Evolutionary conservation across 164 flowering plant species (phyloP).

Genomic region (Magnolia kwangsiensis): DNA sequence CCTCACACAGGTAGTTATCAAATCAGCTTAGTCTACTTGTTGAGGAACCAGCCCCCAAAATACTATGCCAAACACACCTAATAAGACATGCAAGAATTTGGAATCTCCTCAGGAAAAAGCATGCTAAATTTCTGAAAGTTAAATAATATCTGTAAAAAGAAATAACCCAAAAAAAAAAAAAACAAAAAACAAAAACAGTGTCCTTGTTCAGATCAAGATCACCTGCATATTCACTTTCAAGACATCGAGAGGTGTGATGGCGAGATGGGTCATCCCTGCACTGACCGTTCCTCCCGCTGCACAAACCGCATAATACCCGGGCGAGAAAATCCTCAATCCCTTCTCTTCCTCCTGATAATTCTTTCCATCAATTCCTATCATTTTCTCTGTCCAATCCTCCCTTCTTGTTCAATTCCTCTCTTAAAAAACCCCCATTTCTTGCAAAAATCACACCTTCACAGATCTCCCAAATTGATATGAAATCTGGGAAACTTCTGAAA

Average conservation of each 20-base stretch:
- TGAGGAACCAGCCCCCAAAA: no score
- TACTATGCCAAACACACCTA: no score
- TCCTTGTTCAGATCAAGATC: background rate
- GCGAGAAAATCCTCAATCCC: constrained; percentile 31
- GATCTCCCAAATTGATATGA: background rate
- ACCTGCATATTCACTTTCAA: constrained; percentile 87
- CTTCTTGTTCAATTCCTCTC: background rate
- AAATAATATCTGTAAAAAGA: background rate
- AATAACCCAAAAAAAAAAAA: background rate
- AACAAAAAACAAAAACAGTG: background rate
- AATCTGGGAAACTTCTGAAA: background rate
- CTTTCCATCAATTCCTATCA: background rate
- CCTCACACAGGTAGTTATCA: no score
- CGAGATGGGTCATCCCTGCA: constrained; percentile 75
- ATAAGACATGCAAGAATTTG: background rate
- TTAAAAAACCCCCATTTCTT: background rate
- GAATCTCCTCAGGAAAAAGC: background rate
- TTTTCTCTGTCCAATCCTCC: background rate
- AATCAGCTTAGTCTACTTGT: no score
- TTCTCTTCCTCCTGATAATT: constrained; percentile 8
- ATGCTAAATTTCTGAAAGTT: no score
- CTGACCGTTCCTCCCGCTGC: constrained; percentile 69
- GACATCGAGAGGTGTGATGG: constrained; percentile 75
- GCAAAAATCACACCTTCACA: background rate
- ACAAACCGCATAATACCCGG: constrained; percentile 55